Percentiles rank a stretch among this genome's conserved stretches.
phyloP scores from a whole-genome alignment of 345 rosid genomes.

The Citrus maxima region DNA sequence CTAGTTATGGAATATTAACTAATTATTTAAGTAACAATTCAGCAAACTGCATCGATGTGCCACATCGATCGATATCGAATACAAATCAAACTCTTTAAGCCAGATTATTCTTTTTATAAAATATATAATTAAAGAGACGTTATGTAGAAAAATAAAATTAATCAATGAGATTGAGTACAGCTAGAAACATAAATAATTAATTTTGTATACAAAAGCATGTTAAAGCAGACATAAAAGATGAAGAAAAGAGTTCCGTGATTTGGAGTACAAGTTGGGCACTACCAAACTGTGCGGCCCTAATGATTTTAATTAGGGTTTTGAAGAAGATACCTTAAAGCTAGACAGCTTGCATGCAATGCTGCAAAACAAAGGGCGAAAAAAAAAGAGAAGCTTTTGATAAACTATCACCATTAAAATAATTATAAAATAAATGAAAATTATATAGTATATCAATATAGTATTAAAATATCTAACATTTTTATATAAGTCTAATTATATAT shows the following conservation, averaged over 20 bases:
- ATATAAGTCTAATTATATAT: too few species aligned
- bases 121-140: too few species aligned
- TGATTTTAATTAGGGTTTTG: neutral
- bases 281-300: neutral
- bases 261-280: neutral
- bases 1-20: neutral
- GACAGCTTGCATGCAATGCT: conserved; percentile 9
- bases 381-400: neutral
- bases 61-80: neutral
- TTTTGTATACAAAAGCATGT: neutral
- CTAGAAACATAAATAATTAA: neutral
- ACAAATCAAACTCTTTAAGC: neutral
- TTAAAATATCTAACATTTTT: too few species aligned
- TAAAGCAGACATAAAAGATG: neutral
- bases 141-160: neutral
- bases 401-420: too few species aligned
- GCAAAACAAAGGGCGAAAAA: neutral
- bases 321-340: conserved; percentile 8
- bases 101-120: neutral
- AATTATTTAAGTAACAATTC: too few species aligned
- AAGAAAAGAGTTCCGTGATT: neutral
- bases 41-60: neutral
- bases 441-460: too few species aligned
- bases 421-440: neutral
- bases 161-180: conserved; percentile 9